These are phyloP conservation scores for Bombardia bombarda DNA, from an alignment of 495 filamentous ascomycete genomes.

Conservation along the genomic window DNA sequence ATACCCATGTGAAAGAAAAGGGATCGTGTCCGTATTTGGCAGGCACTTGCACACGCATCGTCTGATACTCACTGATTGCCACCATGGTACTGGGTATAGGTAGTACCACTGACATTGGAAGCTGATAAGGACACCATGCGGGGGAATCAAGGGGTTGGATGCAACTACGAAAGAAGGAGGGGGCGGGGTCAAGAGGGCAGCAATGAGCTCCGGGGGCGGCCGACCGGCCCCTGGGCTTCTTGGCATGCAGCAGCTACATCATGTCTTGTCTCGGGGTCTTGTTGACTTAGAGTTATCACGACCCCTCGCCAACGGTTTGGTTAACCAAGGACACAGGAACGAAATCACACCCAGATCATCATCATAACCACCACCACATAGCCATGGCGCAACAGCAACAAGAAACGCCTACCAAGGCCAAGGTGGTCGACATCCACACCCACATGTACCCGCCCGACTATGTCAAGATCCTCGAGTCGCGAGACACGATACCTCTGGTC, in stretches of 20 bases:
- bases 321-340: not conserved
- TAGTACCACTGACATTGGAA: too few species aligned
- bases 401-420: slow-evolving; percentile 1
- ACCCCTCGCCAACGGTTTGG: not conserved
- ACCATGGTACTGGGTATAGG: too few species aligned
- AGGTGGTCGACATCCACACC: slow-evolving; percentile 83
- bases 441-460: slow-evolving; percentile 88
- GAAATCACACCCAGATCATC: too few species aligned
- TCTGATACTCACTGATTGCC: too few species aligned
- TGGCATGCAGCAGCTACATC: too few species aligned
- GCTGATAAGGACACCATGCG: too few species aligned
- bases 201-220: too few species aligned
- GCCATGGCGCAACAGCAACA: slow-evolving; percentile 11
- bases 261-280: not conserved
- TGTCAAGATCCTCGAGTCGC: slow-evolving; percentile 69
- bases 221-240: too few species aligned
- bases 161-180: not conserved
- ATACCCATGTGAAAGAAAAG: too few species aligned
- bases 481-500: slow-evolving; percentile 72
- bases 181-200: not conserved
- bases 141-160: not conserved
- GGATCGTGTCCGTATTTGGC: too few species aligned
- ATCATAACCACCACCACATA: not conserved
- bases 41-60: too few species aligned
- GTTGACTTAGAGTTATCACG: not conserved